Base-by-base conservation (phyloP, 441 rosid genomes). In the Erodium trifolium region DNA sequence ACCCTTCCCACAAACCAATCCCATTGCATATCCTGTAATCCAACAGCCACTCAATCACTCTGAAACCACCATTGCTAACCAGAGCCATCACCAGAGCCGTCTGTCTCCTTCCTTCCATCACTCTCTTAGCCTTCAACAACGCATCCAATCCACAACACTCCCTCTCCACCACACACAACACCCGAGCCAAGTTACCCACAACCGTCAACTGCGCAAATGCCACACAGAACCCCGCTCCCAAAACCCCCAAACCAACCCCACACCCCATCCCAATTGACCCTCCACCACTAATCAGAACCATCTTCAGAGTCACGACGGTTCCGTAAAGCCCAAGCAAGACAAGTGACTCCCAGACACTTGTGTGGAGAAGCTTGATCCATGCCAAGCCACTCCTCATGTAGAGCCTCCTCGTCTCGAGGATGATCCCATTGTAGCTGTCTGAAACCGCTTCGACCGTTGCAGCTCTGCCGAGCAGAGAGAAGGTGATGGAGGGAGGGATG, bases 361-460 rank as follows among this genome's bases (percentile, higher is more conserved):
- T 73, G 64, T 68, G 82, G 19, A 78, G 63, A 65, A 78, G 75
- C 73, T 73, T 75, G 72, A 68, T 73, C 82, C 79, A 75, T 55
- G 67, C 67, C 63, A 19, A 55, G 41, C 69, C 67, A 19, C 75
- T 73, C 67, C 65, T 72, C 66, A 27, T 60, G 10, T 70, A 4
- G 6, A 78, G 68, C 75, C 73, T 67, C 73, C 73, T 73, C 31
- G 73, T 55, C 47, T 78, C 72, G 12, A 78, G 73, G 19, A 49
- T 47, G 51, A 75, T 70, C 68, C 82, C 68, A 55, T 70, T 65
- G 60, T 78, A 70, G 57, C 47, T 75, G 67, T 75, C 82, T 17
- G 82, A 78, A 68, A 75, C 79, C 19, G 78, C 79, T 63, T 75
- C 75, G 45, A 66, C 39, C 1, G 79, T 70, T 12, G 47, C 82